Evolutionary conservation across 2,329 filamentous ascomycete genomes (phyloP).

Genomic region (Fusarium xyrophilum): DNA sequence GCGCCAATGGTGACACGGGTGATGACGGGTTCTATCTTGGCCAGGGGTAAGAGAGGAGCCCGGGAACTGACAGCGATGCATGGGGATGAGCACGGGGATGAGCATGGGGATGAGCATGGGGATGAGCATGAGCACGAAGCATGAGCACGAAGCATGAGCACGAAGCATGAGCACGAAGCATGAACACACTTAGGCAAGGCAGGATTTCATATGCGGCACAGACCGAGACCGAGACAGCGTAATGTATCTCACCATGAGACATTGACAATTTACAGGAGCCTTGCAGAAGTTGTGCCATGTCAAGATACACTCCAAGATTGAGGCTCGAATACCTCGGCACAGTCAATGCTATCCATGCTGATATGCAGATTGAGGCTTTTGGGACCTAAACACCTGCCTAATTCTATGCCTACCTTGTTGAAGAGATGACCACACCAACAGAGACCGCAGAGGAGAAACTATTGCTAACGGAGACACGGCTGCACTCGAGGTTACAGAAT

Average conservation of each 20-base stretch:
- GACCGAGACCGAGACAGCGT: slow-evolving; percentile 36
- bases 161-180: slow-evolving; percentile 3
- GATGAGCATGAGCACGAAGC: background rate
- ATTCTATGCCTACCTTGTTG: background rate
- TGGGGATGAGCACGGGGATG: background rate
- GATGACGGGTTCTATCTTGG: slow-evolving; percentile 19
- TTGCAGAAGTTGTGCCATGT: slow-evolving; percentile 5
- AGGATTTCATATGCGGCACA: slow-evolving; percentile 38
- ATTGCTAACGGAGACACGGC: background rate
- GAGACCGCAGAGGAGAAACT: background rate
- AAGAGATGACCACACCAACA: background rate
- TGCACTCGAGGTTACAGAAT: background rate
- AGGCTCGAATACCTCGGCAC: background rate
- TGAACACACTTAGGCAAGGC: slow-evolving; percentile 18
- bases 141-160: slow-evolving; percentile 27
- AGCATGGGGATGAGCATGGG: background rate
- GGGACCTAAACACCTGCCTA: background rate
- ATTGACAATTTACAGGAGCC: background rate
- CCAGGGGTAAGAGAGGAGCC: slow-evolving; percentile 13
- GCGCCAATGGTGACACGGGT: slow-evolving; percentile 21
- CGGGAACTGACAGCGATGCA: slow-evolving; percentile 37
- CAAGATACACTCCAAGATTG: background rate
- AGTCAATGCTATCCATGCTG: background rate
- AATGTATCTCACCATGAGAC: slow-evolving; percentile 23
- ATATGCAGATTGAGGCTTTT: background rate